Percentiles rank a stretch among this genome's conserved stretches.
These are phyloP conservation scores for Schwanniomyces polymorphus DNA, from an alignment of 805 yeast species.

Conservation along the genomic window DNA sequence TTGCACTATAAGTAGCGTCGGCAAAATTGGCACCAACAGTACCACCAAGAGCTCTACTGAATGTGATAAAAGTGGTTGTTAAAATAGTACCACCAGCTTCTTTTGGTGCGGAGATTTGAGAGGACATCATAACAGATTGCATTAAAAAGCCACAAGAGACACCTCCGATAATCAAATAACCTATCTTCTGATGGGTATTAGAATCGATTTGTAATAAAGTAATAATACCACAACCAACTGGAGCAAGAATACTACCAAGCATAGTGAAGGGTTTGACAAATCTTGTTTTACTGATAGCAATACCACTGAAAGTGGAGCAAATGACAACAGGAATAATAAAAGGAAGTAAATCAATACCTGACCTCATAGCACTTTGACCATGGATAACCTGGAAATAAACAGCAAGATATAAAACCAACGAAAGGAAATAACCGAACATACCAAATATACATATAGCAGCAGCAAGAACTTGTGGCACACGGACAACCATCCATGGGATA, in stretches of 20 bases:
- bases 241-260: slow-evolving; percentile 31
- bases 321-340: slow-evolving; percentile 38
- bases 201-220: slow-evolving; percentile 42
- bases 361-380: slow-evolving; percentile 38
- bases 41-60: slow-evolving; percentile 46
- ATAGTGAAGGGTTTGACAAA: slow-evolving; percentile 42
- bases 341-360: slow-evolving; percentile 50
- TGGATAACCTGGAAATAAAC: slow-evolving; percentile 52
- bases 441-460: slow-evolving; percentile 34
- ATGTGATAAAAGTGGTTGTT: slow-evolving; percentile 46
- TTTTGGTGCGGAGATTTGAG: slow-evolving; percentile 53
- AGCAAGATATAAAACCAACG: slow-evolving; percentile 16
- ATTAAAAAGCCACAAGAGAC: slow-evolving; percentile 46
- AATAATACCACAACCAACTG: slow-evolving; percentile 47
- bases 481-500: slow-evolving; percentile 45
- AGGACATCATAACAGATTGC: slow-evolving; percentile 44
- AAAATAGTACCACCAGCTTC: slow-evolving; percentile 49
- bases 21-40: slow-evolving; percentile 44
- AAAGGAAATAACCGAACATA: slow-evolving; percentile 39
- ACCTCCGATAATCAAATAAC: slow-evolving; percentile 48
- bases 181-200: slow-evolving; percentile 34
- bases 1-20: slow-evolving; percentile 38
- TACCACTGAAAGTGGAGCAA: slow-evolving; percentile 37
- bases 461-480: slow-evolving; percentile 33
- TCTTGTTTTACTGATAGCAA: slow-evolving; percentile 35